phyloP scores from a whole-genome alignment of 305 asterid genomes.

The Fraxinus ornus region DNA sequence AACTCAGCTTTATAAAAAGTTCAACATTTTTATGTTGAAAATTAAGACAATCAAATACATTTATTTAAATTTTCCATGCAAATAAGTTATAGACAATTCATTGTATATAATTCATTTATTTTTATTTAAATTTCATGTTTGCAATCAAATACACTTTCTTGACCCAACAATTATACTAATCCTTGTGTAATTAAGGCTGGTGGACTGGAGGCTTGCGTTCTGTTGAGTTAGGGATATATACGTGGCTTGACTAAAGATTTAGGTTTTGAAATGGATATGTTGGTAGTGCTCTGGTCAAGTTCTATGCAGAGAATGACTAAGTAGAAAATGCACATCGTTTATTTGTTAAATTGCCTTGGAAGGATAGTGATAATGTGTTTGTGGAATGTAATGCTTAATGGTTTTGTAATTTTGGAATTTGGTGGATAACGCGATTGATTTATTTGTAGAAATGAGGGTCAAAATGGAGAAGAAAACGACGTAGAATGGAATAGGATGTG shows the following conservation, averaged over 20 bases:
- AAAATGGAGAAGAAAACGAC: no score
- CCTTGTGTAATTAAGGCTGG: conserved; percentile 78
- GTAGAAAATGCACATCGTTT: conserved; percentile 45
- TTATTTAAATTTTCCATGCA: no score
- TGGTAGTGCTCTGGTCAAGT: conserved; percentile 71
- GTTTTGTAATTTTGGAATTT: conserved; percentile 46
- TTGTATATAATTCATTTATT: no score
- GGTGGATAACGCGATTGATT: conserved; percentile 39
- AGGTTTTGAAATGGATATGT: conserved; percentile 44
- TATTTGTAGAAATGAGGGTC: conserved; percentile 59
- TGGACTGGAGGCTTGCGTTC: conserved; percentile 52
- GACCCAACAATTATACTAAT: conserved; percentile 79
- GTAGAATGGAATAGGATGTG: no score
- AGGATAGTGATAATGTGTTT: conserved; percentile 47
- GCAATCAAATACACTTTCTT: conserved; percentile 9
- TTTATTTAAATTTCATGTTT: no score
- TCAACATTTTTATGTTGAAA: no score
- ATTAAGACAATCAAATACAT: no score
- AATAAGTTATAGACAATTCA: no score
- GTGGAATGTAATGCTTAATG: conserved; percentile 78
- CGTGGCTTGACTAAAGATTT: conserved; percentile 33
- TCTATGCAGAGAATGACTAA: conserved; percentile 60
- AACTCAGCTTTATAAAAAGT: no score
- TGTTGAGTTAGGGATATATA: conserved; percentile 29
- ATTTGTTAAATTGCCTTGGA: conserved; percentile 69